A percentile compares a stretch with the other conserved stretches of the same genome.
These are phyloP conservation scores for Gonapodya prolifera DNA, from an alignment of 192 early-diverging fungal species.

Conservation along the genomic window DNA sequence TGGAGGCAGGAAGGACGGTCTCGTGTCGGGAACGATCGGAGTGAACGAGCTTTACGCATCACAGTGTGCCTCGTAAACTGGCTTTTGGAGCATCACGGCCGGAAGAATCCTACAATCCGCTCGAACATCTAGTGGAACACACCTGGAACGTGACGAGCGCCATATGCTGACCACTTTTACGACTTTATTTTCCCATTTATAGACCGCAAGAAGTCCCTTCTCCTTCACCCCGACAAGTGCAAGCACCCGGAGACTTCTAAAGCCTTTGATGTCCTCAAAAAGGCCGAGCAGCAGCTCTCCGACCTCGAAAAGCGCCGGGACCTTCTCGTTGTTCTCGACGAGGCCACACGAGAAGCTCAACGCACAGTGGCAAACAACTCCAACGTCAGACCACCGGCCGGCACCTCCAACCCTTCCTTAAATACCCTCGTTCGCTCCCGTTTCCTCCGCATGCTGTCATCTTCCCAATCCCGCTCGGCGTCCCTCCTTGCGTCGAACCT, in stretches of 20 bases:
- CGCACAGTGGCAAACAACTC: conserved; percentile 14
- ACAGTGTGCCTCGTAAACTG: conserved; percentile 9
- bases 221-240: conserved; percentile 44
- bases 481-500: conserved; percentile 38
- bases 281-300: conserved; percentile 30
- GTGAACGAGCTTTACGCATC: conserved; percentile 12
- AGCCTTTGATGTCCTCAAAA: conserved; percentile 39
- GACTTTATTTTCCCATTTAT: too few relatives aligned
- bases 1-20: too few relatives aligned
- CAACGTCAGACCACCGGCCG: not conserved
- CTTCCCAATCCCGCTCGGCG: conserved; percentile 14
- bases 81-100: conserved; percentile 20
- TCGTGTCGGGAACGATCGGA: not conserved
- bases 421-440: not conserved
- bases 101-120: too few relatives aligned
- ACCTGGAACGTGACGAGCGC: too few relatives aligned
- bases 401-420: not conserved
- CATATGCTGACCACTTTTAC: not conserved
- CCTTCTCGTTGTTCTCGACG: conserved; percentile 22
- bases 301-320: conserved; percentile 26
- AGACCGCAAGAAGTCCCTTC: conserved; percentile 32
- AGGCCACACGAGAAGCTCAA: conserved; percentile 23
- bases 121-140: too few relatives aligned
- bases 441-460: not conserved
- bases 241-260: conserved; percentile 33